Conservation (phyloP, 371 early-diverging fungal species). For the Phascolomyces articulosus region DNA sequence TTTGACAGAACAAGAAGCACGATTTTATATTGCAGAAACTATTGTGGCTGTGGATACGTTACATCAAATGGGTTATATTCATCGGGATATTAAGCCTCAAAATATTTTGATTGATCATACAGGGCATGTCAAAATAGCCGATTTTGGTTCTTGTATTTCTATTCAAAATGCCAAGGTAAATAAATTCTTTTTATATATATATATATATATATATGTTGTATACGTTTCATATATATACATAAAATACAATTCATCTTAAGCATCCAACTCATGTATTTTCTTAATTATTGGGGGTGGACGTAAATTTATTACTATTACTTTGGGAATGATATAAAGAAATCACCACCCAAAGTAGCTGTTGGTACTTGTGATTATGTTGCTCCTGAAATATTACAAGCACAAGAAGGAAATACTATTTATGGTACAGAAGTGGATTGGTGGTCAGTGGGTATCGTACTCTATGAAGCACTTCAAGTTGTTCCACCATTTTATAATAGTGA, state of each 20-base stretch:
- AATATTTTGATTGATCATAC: constrained; percentile 77
- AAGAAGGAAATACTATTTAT: constrained; percentile 73
- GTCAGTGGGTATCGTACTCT: constrained; percentile 97
- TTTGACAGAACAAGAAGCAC: constrained; percentile 88
- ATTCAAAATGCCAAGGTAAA: constrained; percentile 18
- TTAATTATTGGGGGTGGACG: too few relatives aligned
- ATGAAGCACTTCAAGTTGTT: constrained; percentile 92
- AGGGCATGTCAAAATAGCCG: constrained; percentile 88
- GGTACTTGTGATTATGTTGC: constrained; percentile 98
- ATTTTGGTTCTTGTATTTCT: constrained; percentile 83
- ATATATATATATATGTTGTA: too few relatives aligned
- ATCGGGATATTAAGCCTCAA: constrained; percentile 89
- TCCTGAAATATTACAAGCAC: constrained; percentile 85
- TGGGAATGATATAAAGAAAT: too few relatives aligned
- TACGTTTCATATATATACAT: too few relatives aligned
- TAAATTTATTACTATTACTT: too few relatives aligned
- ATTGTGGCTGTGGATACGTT: constrained; percentile 90
- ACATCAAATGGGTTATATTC: constrained; percentile 94
- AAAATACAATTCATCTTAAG: too few relatives aligned
- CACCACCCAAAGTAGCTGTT: constrained; percentile 71
- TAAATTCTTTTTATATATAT: too few relatives aligned
- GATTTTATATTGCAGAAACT: constrained; percentile 96
- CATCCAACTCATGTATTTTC: too few relatives aligned
- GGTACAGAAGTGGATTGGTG: constrained; percentile 98
- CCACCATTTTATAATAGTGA: constrained; percentile 90